phyloP scores from a whole-genome alignment of 306 rosid species.

The Sphenostylis stenocarpa region DNA sequence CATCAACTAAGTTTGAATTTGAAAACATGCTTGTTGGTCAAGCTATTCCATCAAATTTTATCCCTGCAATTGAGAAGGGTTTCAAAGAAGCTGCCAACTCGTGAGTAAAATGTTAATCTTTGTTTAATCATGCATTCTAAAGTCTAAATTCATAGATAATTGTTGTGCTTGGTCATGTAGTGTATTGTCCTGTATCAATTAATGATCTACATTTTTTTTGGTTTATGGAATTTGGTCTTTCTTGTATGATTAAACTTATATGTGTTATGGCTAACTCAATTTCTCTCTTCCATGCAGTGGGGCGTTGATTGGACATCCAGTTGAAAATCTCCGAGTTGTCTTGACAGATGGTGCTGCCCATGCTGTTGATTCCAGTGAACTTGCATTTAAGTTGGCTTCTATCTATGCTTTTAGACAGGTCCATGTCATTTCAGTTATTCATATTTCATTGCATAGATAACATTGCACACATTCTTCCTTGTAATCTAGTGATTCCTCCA shows the following conservation, averaged over 20 bases:
- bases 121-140: background rate
- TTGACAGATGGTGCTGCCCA: conserved; percentile 96
- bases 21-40: conserved; percentile 94
- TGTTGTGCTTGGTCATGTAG: background rate
- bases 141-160: background rate
- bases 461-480: background rate
- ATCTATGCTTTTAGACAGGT: conserved; percentile 99
- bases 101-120: conserved; percentile 48
- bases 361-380: conserved; percentile 98
- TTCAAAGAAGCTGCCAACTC: conserved; percentile 97
- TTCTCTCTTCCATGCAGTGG: conserved; percentile 62
- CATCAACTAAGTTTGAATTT: conserved; percentile 83
- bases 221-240: background rate
- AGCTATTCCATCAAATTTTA: conserved; percentile 89
- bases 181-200: background rate
- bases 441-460: conserved; percentile 5
- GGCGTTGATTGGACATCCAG: conserved; percentile 96
- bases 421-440: conserved; percentile 20
- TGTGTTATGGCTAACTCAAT: conserved; percentile 13
- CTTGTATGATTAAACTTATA: background rate
- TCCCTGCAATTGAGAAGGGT: conserved; percentile 97
- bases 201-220: background rate
- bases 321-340: conserved; percentile 80
- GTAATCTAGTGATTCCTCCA: conserved; percentile 5
- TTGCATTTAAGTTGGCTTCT: conserved; percentile 94